Base-by-base conservation (phyloP, 345 rosid species). In the Populus simonii region DNA sequence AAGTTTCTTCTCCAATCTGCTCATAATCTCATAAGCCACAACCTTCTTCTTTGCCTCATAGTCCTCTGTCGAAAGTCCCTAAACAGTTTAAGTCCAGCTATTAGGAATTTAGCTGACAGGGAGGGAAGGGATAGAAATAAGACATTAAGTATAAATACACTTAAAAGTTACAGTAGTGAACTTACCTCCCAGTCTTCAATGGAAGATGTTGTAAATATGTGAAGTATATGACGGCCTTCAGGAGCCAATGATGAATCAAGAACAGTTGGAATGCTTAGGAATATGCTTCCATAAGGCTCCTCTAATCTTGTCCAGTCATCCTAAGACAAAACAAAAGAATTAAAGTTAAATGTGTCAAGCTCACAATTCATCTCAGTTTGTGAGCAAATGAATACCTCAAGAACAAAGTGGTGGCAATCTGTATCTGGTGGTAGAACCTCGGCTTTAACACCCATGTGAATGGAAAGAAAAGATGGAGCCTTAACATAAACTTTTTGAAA, bases 391-490 rank as follows among this genome's bases (percentile, higher is more conserved):
- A 65, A 22, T 83, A 96, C 99, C 97, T 96, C 96, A 22, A 96
- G 97, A 70, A 96, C 74, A 81, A 96, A 96, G 87, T 93, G 98
- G 78, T 96, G 98, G 81, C 99, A 96, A 81, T 93, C 98, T 41
- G 98, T 96, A 62, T 89, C 93, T 23, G 88, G 90, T 68, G 97
- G 97, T 35, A 96, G 90, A 86, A 90, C 89, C 66, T 89, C 93
- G 22, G 92, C 96, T 86, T 87, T 90, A 65, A 93, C 96, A 82
- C 96, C 99, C 92, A 96, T 88, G 85, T 93, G 99, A 83, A 96
- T 92, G 73, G 99, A 93, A 81, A 96, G 96, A 85, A 96, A 96
- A 61, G 99, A 96, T 25, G 99, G 98, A 76, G 99, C 99, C 88
- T 93, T 89, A 47, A 92, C 91, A 84, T 95, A 96, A 71, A 87